These are phyloP conservation scores for Cyberlindnera maclurae DNA, from an alignment of 805 yeast species.

Conservation along the genomic window DNA sequence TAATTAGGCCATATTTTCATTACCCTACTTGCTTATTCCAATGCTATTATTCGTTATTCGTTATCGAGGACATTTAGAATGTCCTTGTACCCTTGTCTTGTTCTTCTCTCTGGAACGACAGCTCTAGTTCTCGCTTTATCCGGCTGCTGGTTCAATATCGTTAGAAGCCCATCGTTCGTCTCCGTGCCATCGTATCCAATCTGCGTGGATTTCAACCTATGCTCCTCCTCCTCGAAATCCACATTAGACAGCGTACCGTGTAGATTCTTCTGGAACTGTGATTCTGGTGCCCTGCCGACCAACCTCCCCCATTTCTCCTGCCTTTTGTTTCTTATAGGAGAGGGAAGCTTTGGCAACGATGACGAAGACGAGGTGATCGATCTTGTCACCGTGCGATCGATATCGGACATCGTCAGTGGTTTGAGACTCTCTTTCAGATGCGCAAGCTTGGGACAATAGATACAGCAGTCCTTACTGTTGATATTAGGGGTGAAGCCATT, in stretches of 20 bases:
- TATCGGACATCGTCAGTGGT: slow-evolving; percentile 7
- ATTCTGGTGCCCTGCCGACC: slow-evolving; percentile 35
- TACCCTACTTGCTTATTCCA: no score
- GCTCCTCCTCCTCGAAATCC: slow-evolving; percentile 1
- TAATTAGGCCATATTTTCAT: no score
- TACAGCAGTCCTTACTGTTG: slow-evolving; percentile 45
- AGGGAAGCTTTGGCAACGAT: slow-evolving; percentile 37
- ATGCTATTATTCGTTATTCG: slow-evolving; percentile 1
- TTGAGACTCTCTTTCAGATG: slow-evolving; percentile 23
- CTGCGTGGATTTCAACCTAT: slow-evolving; percentile 10
- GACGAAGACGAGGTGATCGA: slow-evolving; percentile 10
- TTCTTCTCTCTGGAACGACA: slow-evolving; percentile 2
- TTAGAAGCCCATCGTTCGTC: slow-evolving; percentile 8
- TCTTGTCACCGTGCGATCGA: not conserved
- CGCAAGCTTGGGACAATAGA: slow-evolving; percentile 38
- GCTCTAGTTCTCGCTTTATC: not conserved
- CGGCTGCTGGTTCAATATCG: slow-evolving; percentile 6
- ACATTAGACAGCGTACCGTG: not conserved
- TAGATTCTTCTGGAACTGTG: slow-evolving; percentile 23
- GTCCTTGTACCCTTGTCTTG: slow-evolving; percentile 17
- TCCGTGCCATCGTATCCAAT: slow-evolving; percentile 15
- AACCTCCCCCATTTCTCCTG: slow-evolving; percentile 35
- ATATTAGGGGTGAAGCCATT: slow-evolving; percentile 32
- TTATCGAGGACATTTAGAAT: slow-evolving; percentile 19
- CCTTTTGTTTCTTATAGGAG: slow-evolving; percentile 42